Evolutionary conservation across 2,329 filamentous ascomycete species (phyloP), one percentile per base, ranked within the genome.

Genomic region (Calonectria pseudoreteaudii): DNA sequence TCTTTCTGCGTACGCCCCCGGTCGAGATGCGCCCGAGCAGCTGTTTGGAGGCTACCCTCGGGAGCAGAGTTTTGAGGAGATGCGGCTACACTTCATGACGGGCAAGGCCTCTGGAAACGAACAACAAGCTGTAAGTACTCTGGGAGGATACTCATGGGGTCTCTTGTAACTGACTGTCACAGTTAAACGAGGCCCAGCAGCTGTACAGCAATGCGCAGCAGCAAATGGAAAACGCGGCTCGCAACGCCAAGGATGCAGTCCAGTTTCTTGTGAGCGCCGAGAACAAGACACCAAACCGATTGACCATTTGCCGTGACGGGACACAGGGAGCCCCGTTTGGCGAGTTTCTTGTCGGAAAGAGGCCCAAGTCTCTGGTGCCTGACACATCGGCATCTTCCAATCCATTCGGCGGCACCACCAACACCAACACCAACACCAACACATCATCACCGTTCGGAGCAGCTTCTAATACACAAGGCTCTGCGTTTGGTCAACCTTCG

Each of bases 21-120:
- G 93, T 5, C 90, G 88, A 79, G 91, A 95, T 78, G 91, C 94
- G 1, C 96, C 96, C 0, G 91, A 91, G 23, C 95, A 98, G 84
- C 88, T 98, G 1, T 96, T 98, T 80, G 95, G 95, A 67, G 95
- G 95, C 1, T 89, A 88, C 56, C 88, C 91, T 8, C 90, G 95
- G 23, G 96, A 98, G 83, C 93, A 95, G 83, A 98, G 95, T 80
- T 93, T 94, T 50, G 96, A 98, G 83, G 96, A 98, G 84, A 90
- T 98, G 82, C 91, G 95, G 65, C 82, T 96, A 28, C 93, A 95
- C 81, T 96, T 96, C 81, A 87, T 92, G 79, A 80, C 82, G 67
- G 91, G 91, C 2, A 86, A 88, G 50, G 89, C 91, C 11, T 81
- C 89, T 10, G 94, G 94, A 1, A 94, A 92, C 70, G 85, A 87